Evolutionary conservation across 805 yeast species (phyloP).

Genomic region (Nakazawaea populi): DNA sequence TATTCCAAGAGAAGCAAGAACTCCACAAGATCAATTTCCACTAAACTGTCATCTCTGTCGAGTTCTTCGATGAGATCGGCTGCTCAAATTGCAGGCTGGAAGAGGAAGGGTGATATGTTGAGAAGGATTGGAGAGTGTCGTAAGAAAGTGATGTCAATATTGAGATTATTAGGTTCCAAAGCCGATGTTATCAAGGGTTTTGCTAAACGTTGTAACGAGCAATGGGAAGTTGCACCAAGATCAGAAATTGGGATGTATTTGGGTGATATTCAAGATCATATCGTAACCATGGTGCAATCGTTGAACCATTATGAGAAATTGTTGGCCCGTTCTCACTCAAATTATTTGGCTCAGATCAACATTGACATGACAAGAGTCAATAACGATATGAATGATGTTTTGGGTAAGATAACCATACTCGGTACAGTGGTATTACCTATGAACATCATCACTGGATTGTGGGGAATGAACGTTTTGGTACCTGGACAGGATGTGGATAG

Average conservation of each 20-base stretch:
- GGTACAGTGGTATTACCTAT: constrained; percentile 95
- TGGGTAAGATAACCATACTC: constrained; percentile 86
- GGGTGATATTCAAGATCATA: constrained; percentile 97
- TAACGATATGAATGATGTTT: constrained; percentile 93
- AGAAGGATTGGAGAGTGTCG: constrained; percentile 93
- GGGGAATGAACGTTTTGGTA: constrained; percentile 98
- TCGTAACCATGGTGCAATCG: constrained; percentile 94
- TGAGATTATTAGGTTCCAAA: constrained; percentile 80
- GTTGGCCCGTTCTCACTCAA: constrained; percentile 91
- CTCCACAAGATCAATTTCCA: constrained; percentile 15
- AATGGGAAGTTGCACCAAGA: constrained; percentile 71
- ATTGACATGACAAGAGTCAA: constrained; percentile 97
- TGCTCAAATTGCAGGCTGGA: constrained; percentile 62
- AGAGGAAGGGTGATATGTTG: constrained; percentile 89
- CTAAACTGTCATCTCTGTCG: constrained; percentile 15
- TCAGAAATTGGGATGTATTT: constrained; percentile 90
- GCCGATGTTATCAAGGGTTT: constrained; percentile 98
- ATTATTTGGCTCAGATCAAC: constrained; percentile 92
- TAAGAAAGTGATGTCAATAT: constrained; percentile 85
- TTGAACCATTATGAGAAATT: constrained; percentile 92
- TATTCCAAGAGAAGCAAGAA: constrained; percentile 14
- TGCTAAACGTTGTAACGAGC: constrained; percentile 84
- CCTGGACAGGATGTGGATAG: constrained; percentile 81
- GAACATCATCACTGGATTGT: constrained; percentile 91
- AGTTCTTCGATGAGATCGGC: constrained; percentile 29